Evolutionary conservation across 345 rosid species (phyloP).

Genomic region (Psidium guajava): DNA sequence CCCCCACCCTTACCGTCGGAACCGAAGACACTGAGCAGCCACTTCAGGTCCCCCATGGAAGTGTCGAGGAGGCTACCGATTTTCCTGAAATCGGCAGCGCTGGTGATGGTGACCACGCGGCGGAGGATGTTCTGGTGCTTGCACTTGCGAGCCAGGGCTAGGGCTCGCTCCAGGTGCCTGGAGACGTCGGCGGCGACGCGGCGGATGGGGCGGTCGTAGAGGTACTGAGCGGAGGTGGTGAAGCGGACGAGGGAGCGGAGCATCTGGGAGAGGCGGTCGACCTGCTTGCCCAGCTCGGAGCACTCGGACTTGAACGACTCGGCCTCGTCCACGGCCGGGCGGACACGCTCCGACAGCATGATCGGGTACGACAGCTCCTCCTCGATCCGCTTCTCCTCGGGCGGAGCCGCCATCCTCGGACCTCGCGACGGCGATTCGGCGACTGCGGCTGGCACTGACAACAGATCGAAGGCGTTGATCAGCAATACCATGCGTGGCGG

Average conservation of each 20-base stretch:
- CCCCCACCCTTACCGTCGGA: neutral
- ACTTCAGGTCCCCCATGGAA: conserved; percentile 8
- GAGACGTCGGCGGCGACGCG: conserved; percentile 11
- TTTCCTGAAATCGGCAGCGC: conserved; percentile 10
- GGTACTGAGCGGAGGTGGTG: conserved; percentile 8
- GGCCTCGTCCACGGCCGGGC: conserved; percentile 42
- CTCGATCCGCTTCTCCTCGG: conserved; percentile 49
- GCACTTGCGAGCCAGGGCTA: conserved; percentile 6
- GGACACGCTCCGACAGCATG: conserved; percentile 46
- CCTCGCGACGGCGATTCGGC: neutral
- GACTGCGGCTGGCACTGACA: neutral
- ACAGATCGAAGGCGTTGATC: neutral
- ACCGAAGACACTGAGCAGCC: conserved; percentile 8
- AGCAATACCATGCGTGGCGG: neutral
- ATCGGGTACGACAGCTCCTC: conserved; percentile 42
- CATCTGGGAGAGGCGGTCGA: conserved; percentile 57
- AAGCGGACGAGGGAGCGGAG: conserved; percentile 49
- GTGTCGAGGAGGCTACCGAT: conserved; percentile 1
- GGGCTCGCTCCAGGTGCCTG: conserved; percentile 7
- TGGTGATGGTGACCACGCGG: conserved; percentile 10
- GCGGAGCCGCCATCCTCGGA: neutral
- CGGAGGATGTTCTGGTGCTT: conserved; percentile 4
- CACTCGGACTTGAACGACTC: conserved; percentile 48
- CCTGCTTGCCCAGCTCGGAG: conserved; percentile 40
- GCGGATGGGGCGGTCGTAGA: conserved; percentile 12